A percentile compares a stretch with the other conserved stretches of the same genome.
These are phyloP conservation scores for Nicotiana benthamiana DNA, from an alignment of 257 asterid species.

Conservation along the genomic window DNA sequence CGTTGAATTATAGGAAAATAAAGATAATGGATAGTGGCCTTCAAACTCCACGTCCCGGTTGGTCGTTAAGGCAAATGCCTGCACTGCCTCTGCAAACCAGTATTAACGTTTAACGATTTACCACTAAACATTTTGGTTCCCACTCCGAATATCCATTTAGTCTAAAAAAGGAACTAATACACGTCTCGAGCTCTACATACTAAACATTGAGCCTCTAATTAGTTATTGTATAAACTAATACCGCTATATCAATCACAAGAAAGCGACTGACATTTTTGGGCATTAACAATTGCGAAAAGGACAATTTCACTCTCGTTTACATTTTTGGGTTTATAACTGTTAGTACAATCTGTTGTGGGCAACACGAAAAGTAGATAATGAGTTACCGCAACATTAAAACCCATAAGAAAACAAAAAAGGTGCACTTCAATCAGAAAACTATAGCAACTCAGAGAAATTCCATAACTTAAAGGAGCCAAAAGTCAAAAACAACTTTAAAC, in stretches of 20 bases:
- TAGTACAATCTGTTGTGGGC: background rate
- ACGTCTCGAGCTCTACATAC: background rate
- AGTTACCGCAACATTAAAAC: background rate
- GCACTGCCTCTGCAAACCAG: too few species aligned
- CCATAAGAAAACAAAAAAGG: background rate
- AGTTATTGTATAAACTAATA: background rate
- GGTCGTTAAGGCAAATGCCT: too few species aligned
- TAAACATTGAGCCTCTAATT: background rate
- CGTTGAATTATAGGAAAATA: background rate
- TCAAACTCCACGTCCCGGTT: too few species aligned
- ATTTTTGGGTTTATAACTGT: background rate
- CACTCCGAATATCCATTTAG: too few species aligned
- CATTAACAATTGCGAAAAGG: background rate
- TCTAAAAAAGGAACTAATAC: too few species aligned
- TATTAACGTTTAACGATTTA: too few species aligned
- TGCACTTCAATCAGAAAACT: background rate
- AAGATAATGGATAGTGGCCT: too few species aligned
- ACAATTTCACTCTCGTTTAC: background rate
- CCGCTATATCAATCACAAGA: background rate
- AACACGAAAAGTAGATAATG: background rate
- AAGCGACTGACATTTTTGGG: background rate
- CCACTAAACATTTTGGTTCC: too few species aligned
- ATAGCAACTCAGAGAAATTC: background rate
- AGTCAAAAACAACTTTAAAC: background rate
- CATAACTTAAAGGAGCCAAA: too few species aligned